These are phyloP conservation scores for Aspergillus amoenus DNA, from an alignment of 2,329 filamentous ascomycete species.

Conservation along the genomic window DNA sequence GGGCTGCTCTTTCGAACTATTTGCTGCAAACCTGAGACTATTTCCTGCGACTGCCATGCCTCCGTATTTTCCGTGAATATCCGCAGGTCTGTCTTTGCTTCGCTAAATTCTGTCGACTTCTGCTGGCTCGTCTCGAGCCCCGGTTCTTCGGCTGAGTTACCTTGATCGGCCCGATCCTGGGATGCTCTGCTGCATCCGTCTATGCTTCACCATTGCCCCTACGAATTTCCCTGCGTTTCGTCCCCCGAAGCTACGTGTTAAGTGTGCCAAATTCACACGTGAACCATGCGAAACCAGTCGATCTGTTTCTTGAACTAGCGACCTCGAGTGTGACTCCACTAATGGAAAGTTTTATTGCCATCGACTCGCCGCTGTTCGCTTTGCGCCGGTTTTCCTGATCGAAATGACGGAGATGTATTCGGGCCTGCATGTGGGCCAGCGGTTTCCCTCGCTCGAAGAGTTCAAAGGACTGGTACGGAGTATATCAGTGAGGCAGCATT, in stretches of 20 bases:
- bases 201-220: constrained; percentile 2
- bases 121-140: neutral
- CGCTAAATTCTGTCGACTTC: neutral
- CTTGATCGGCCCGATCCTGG: constrained; percentile 4
- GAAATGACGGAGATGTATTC: constrained; percentile 41
- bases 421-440: constrained; percentile 40
- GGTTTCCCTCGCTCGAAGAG: constrained; percentile 39
- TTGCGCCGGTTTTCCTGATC: constrained; percentile 14
- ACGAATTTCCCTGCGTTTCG: neutral
- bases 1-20: constrained; percentile 5
- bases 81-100: neutral
- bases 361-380: constrained; percentile 15
- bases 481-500: constrained; percentile 42
- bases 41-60: constrained; percentile 1
- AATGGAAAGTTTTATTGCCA: constrained; percentile 26
- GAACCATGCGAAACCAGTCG: constrained; percentile 15
- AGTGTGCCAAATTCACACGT: neutral
- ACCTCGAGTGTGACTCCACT: constrained; percentile 15
- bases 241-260: neutral
- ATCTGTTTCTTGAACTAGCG: neutral
- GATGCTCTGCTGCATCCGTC: neutral
- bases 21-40: constrained; percentile 4
- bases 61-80: neutral
- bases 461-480: constrained; percentile 40
- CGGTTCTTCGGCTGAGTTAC: neutral